These are phyloP conservation scores for Citrus sinensis DNA, from an alignment of 345 rosid genomes.

Conservation along the genomic window DNA sequence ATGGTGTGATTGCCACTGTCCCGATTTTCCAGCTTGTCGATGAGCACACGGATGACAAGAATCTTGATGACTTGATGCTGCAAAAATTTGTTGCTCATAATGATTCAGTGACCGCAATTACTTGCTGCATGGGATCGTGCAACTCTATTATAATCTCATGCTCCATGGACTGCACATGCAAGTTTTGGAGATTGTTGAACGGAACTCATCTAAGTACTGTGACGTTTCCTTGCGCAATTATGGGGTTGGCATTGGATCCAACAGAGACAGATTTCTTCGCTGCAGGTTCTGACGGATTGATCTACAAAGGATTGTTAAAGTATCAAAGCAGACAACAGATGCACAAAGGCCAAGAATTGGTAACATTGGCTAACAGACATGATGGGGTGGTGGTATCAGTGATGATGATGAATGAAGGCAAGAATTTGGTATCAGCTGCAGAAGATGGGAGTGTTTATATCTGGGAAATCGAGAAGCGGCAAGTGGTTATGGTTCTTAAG, in stretches of 20 bases:
- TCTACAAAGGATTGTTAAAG: slow-evolving; percentile 27
- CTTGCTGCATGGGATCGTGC: slow-evolving; percentile 12
- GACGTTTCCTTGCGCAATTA: slow-evolving; percentile 34
- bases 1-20: slow-evolving; percentile 28
- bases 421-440: slow-evolving; percentile 39
- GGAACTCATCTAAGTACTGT: slow-evolving; percentile 23
- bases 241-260: slow-evolving; percentile 24
- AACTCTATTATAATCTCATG: slow-evolving; percentile 23
- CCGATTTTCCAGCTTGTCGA: slow-evolving; percentile 38
- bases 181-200: slow-evolving; percentile 30
- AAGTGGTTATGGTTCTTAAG: slow-evolving; percentile 19
- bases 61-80: neutral
- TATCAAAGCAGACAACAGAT: slow-evolving; percentile 4
- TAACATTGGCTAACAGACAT: slow-evolving; percentile 26
- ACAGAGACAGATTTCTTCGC: slow-evolving; percentile 30
- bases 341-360: neutral
- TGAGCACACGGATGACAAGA: neutral
- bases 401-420: slow-evolving; percentile 22
- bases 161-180: slow-evolving; percentile 40
- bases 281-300: slow-evolving; percentile 41
- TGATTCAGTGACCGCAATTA: slow-evolving; percentile 32
- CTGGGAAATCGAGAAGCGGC: slow-evolving; percentile 31
- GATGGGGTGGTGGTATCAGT: slow-evolving; percentile 25
- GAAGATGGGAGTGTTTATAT: slow-evolving; percentile 40
- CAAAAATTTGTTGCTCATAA: slow-evolving; percentile 34